Percentiles rank a stretch among this genome's conserved stretches.
Evolutionary conservation across 176 grass and related monocot genomes (phyloP).

Genomic region (Raddia guianensis): DNA sequence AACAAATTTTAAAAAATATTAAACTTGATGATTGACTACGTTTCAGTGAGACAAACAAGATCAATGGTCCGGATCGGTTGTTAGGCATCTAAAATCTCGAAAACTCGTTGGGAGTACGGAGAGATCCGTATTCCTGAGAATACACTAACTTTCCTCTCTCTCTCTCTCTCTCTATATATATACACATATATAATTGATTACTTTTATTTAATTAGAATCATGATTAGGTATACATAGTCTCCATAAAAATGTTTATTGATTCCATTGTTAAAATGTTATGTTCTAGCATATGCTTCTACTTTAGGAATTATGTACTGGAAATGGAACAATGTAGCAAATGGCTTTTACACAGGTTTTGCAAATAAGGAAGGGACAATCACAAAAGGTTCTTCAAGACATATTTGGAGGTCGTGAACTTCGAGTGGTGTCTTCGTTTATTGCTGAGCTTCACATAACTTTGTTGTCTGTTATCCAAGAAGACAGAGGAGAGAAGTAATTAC

Average conservation of each 20-base stretch:
- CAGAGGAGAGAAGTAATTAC: conserved; percentile 56
- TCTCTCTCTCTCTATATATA: no score
- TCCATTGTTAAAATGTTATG: conserved; percentile 26
- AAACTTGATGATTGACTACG: no score
- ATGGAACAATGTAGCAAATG: conserved; percentile 24
- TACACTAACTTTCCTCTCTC: no score
- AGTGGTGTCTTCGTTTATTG: conserved; percentile 44
- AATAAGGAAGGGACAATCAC: conserved; percentile 75
- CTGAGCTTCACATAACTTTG: conserved; percentile 75
- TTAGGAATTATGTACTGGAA: conserved; percentile 24
- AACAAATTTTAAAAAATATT: no score
- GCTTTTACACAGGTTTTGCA: conserved; percentile 58
- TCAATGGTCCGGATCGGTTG: no score
- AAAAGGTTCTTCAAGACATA: conserved; percentile 80
- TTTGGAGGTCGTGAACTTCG: conserved; percentile 56
- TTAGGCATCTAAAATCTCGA: no score
- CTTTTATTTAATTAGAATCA: conserved; percentile 11
- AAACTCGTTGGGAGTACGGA: no score
- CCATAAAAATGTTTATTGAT: not conserved
- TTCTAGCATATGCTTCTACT: conserved; percentile 21
- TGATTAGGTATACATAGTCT: not conserved
- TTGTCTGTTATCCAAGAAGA: conserved; percentile 70
- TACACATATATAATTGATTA: not conserved
- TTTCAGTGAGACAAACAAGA: no score
- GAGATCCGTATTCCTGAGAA: no score